Base-by-base conservation (phyloP, 352 stramenopile genomes). In the Pythium aristosporum region DNA sequence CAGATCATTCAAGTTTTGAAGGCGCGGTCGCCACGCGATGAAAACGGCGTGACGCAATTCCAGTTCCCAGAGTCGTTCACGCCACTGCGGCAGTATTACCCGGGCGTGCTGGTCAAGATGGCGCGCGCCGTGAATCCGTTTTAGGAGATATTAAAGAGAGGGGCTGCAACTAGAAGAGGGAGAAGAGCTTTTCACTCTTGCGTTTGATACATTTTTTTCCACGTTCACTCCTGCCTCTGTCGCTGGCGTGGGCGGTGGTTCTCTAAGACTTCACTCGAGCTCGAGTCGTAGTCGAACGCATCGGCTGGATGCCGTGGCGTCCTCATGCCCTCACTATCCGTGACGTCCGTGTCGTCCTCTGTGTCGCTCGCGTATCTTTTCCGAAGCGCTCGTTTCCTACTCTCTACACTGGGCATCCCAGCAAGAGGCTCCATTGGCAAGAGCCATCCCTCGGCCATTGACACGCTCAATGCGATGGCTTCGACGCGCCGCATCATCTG, bases 71-170 rank as follows among this genome's bases (percentile, higher is more conserved):
- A 69, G n/a, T 46, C 69, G n/a, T 56, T 69, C 18, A 73, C 77
- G 32, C 68, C 75, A 46, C 73, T 70, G 30, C 71, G 77, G 18
- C 39, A 57, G 36, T 82, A 76, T 48, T 87, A 85, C 58, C 81
- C 81, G 6, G 63, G 62, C 42, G 4, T 73, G 32, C 73, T 91
- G 1, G 72, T 91, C 56, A 73, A 80, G 21, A 6, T 68, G 5
- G 82, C 82, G 32, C 77, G 82, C 7, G 67, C 58, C 42, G 70
- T 91, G 39, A 89, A 89, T 62, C 82, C 82, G 50, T 91, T 91
- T 52, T n/a, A 57, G 16, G 30, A 57, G n/a, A 9, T 2, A 42
- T 42, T 42, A 16, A 2, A 42, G 37, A 42, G 37, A 16, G 11
- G 15, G 37, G 37, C 23, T 30, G 25, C 25, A 30, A 30, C 25